These are phyloP conservation scores for Aspergillus glaucus DNA, from an alignment of 2,329 filamentous ascomycete genomes.

Conservation along the genomic window DNA sequence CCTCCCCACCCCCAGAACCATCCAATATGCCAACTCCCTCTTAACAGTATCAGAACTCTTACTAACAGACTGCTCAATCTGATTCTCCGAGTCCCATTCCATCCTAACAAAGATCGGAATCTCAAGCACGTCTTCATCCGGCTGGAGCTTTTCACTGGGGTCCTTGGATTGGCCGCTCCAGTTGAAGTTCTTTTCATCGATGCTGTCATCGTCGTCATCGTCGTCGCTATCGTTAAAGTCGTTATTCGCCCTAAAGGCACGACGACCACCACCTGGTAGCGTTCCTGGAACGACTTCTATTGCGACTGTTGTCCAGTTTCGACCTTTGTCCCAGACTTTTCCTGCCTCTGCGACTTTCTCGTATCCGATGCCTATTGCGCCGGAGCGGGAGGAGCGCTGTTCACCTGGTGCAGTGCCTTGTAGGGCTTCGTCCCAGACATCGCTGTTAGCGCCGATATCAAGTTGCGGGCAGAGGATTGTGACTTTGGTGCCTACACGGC, in stretches of 20 bases:
- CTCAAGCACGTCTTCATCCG: conserved; percentile 65
- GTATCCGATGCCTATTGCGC: conserved; percentile 31
- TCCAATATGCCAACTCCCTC: conserved; percentile 92
- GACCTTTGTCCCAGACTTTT: conserved; percentile 90
- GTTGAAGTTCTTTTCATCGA: conserved; percentile 26
- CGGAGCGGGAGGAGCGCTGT: conserved; percentile 36
- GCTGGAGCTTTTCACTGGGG: conserved; percentile 19
- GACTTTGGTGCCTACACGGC: conserved; percentile 68
- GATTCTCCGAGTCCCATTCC: conserved; percentile 71
- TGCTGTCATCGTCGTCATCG: conserved; percentile 23
- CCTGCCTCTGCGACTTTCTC: conserved; percentile 67
- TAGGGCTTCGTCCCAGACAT: conserved; percentile 86
- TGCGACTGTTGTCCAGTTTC: conserved; percentile 93
- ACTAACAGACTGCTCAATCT: conserved; percentile 31
- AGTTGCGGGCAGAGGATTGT: conserved; percentile 94
- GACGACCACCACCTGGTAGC: conserved; percentile 22
- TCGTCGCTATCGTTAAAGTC: conserved; percentile 8
- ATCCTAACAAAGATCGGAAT: conserved; percentile 90
- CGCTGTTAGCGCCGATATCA: conserved; percentile 88
- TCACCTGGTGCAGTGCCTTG: conserved; percentile 41
- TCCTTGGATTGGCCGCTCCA: conserved; percentile 18
- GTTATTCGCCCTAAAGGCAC: background rate
- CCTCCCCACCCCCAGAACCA: conserved; percentile 78
- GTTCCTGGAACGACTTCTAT: conserved; percentile 72
- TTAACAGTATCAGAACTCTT: conserved; percentile 63